Evolutionary conservation across 2,329 filamentous ascomycete species (phyloP), one percentile per base, ranked within the genome.

Genomic region (Aspergillus piperis): DNA sequence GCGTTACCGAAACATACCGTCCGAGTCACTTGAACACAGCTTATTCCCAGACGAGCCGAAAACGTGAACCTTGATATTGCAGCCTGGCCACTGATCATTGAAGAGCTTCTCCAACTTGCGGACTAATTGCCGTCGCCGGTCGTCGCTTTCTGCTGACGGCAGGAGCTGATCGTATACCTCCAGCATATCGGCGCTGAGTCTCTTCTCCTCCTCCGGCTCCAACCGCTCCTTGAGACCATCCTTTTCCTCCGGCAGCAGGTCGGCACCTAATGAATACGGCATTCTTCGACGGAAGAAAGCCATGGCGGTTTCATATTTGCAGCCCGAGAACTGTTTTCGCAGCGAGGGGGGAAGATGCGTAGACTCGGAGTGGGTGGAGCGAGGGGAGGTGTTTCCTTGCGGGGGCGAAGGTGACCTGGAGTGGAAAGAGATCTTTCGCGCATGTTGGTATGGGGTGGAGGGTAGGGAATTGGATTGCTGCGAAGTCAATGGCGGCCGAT

Each of bases 31-130:
- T 36, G 94, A 96, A 77, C 92, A 97, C 59, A 99, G 81, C 75
- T 95, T 81, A 76, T 99, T 99, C 51, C 95, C 95, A 4, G 95
- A 98, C 5, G 95, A 98, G n/a, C 95, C 95, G 83, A 99, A 99
- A 15, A 98, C 87, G 74, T 95, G 89, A 38, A 97, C 95, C 66
- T 86, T 88, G 71, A 97, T 97, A 62, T 96, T 85, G 70, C 92
- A 89, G 1, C 90, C 92, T 1, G 95, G 95, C 91, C 94, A 99
- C 73, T 96, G 88, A 7, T 90, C 85, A 70, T 96, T 95, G 73
- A 99, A 87, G 42, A 98, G 86, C 66, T 85, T 88, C 77, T 96
- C 90, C 70, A 99, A 80, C 79, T 98, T 99, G 66, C 83, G 81
- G n/a, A 97, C 87, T 68, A 99, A 86, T 70, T 85, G 87, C 65